Evolutionary conservation across 2,329 filamentous ascomycete species (phyloP), one percentile per base, ranked within the genome.

Genomic region (Hawksworthiomyces lignivorus): DNA sequence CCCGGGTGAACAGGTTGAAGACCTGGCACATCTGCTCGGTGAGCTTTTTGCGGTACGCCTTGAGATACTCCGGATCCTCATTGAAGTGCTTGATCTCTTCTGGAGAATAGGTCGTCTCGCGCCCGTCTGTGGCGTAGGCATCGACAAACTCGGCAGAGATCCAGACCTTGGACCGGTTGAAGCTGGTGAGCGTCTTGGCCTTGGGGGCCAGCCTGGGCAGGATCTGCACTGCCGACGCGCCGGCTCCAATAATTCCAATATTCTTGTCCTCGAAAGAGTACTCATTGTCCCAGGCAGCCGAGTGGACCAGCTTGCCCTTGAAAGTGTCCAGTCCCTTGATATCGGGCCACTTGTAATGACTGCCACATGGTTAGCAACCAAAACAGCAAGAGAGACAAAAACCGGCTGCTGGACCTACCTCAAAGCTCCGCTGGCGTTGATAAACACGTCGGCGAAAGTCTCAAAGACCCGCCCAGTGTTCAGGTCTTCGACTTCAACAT

Each of bases 241-340:
- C 64, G 28, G 59, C 62, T 29, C 62, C 61, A 45, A 64, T 62
- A 31, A 64, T 54, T 12, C 56, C 62, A 8, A 64, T 52, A 29
- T 52, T 51, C 49, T 62, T 62, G 29, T 48, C 55, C 7, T 31
- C 32, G 39, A 41, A 50, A 35, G 53, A 47, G 39, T 51, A 51
- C 40, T 43, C 46, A n/a, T 44, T 32, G 20, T 60, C 54, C 56
- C 56, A 58, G 19, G 41, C 36, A 3, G 54, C 52, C 19, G 49
- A 52, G 41, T 57, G 56, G 9, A 51, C 40, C 8, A 55, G 43
- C 20, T 52, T 48, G 22, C 56, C 56, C 34, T 56, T 50, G 48
- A 53, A 57, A n/a, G 48, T 43, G n/a, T 51, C 41, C 4, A 57
- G 36, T 2, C 55, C 41, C 4, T 41, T 30, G 35, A 41, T 41